A percentile compares a stretch with the other conserved stretches of the same genome.
Evolutionary conservation across 176 grass and related monocot genomes (phyloP).

Genomic region (Avena sativa): DNA sequence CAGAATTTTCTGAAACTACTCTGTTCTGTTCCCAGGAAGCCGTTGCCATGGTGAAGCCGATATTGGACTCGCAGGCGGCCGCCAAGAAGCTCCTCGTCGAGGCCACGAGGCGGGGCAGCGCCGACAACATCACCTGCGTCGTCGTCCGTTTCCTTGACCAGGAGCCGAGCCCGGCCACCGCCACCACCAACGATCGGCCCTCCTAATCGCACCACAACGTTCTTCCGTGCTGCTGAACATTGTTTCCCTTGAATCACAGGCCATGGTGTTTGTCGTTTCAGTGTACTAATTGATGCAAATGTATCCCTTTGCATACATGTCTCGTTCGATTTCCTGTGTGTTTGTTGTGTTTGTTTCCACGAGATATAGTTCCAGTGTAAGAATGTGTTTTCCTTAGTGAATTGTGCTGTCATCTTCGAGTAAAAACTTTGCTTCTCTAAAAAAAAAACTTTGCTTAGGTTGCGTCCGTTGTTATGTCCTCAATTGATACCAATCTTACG

Average conservation of each 20-base stretch:
- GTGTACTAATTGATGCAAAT: neutral
- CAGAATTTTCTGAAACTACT: neutral
- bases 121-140: constrained; percentile 82
- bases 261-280: neutral
- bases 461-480: no score
- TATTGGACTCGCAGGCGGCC: constrained; percentile 70
- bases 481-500: no score
- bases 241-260: neutral
- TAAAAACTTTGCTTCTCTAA: no score
- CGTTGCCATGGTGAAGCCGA: constrained; percentile 77
- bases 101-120: constrained; percentile 68
- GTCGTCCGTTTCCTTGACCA: constrained; percentile 77
- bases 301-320: neutral
- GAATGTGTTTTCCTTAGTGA: no score
- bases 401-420: no score
- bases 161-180: neutral
- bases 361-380: neutral
- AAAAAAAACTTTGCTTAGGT: no score
- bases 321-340: no score
- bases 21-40: constrained; percentile 54
- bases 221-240: neutral
- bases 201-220: neutral
- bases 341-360: neutral
- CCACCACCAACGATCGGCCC: neutral
- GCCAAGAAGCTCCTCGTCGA: constrained; percentile 75